A percentile compares a stretch with the other conserved stretches of the same genome.
Evolutionary conservation across 2,329 filamentous ascomycete species (phyloP).

Genomic region (Penicillium psychrosexuale): DNA sequence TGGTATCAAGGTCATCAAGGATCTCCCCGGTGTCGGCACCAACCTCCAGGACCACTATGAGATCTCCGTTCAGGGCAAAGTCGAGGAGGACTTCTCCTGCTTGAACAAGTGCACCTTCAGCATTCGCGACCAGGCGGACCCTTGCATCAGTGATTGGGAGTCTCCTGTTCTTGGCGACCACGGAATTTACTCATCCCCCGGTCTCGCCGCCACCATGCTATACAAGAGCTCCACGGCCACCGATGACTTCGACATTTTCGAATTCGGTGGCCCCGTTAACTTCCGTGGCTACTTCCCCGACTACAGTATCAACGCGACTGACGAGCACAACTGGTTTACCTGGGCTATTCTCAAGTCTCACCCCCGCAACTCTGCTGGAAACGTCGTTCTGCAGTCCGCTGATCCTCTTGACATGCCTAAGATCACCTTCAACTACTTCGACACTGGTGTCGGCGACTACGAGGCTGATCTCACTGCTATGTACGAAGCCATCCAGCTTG

Average conservation of each 20-base stretch:
- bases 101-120: slow-evolving; percentile 36
- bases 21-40: slow-evolving; percentile 61
- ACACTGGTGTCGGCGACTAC: slow-evolving; percentile 32
- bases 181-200: slow-evolving; percentile 50
- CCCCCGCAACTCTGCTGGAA: slow-evolving; percentile 60
- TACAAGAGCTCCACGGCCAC: slow-evolving; percentile 38
- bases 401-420: slow-evolving; percentile 63
- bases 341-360: slow-evolving; percentile 59
- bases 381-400: slow-evolving; percentile 57
- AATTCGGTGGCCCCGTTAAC: slow-evolving; percentile 55
- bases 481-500: slow-evolving; percentile 36
- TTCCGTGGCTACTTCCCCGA: slow-evolving; percentile 53
- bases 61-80: slow-evolving; percentile 20
- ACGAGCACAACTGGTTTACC: slow-evolving; percentile 42
- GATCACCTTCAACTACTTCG: slow-evolving; percentile 61
- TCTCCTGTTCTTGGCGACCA: slow-evolving; percentile 35
- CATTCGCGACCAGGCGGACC: slow-evolving; percentile 27
- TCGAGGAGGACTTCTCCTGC: slow-evolving; percentile 44
- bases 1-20: slow-evolving; percentile 52
- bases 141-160: slow-evolving; percentile 47
- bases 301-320: slow-evolving; percentile 44
- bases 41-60: slow-evolving; percentile 60
- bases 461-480: slow-evolving; percentile 13
- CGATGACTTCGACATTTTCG: slow-evolving; percentile 53
- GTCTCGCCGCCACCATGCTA: slow-evolving; percentile 51